These are phyloP conservation scores for Pichia sp. DNA, from an alignment of 1,139 yeast species.

Conservation along the genomic window DNA sequence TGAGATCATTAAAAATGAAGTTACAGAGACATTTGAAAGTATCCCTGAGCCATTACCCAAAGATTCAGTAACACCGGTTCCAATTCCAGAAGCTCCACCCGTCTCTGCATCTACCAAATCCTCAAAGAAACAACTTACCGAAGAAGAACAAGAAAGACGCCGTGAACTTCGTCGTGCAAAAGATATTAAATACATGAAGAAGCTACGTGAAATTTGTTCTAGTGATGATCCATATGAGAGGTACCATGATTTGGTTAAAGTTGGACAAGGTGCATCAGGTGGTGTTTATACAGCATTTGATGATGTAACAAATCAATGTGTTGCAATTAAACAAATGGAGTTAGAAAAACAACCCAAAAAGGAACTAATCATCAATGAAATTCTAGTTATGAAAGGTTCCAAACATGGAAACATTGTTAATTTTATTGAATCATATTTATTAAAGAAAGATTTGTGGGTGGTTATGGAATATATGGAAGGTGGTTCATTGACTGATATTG, in stretches of 20 bases:
- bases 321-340: conserved; percentile 95
- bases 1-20: conserved; percentile 7
- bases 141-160: conserved; percentile 46
- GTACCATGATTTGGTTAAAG: conserved; percentile 66
- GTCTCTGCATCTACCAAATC: conserved; percentile 31
- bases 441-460: conserved; percentile 83
- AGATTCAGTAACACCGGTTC: not conserved
- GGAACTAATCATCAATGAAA: conserved; percentile 89
- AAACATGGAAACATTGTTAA: conserved; percentile 90
- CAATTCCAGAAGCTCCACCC: conserved; percentile 18
- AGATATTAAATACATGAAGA: conserved; percentile 56
- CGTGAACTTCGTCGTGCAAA: conserved; percentile 63
- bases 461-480: conserved; percentile 99
- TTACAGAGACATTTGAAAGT: not conserved
- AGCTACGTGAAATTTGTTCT: conserved; percentile 70
- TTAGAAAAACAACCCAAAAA: conserved; percentile 91
- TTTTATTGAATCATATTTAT: conserved; percentile 76
- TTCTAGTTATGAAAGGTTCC: conserved; percentile 87
- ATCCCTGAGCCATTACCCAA: not conserved
- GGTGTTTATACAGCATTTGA: conserved; percentile 93
- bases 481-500: conserved; percentile 92
- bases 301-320: conserved; percentile 51
- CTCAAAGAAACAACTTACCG: conserved; percentile 50
- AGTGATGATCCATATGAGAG: conserved; percentile 79
- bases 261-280: conserved; percentile 98